Evolutionary conservation across 2,329 filamentous ascomycete genomes (phyloP), one percentile per base, ranked within the genome.

Genomic region (Colletotrichum chrysophilum): DNA sequence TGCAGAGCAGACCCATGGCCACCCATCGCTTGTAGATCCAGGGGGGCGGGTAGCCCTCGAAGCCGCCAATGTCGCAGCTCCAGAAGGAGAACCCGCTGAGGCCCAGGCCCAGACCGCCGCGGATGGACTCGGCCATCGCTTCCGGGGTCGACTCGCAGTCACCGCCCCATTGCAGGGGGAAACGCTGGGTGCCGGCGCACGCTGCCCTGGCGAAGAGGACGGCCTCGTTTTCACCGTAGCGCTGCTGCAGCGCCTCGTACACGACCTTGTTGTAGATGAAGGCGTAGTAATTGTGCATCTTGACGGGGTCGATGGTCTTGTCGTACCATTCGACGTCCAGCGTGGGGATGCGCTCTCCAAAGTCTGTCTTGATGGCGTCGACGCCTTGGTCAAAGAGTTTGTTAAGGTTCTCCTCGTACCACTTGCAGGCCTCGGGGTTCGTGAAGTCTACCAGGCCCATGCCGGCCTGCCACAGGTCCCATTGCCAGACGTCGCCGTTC

Each of bases 201-300:
- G 93, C 92, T 52, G 91, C 88, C 30, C 94, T 89, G 2, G 93
- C 93, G 80, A 94, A 95, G 14, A 90, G 84, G 2, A 95, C 88
- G 55, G 93, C 90, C 76, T 92, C 89, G 79, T 82, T 88, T 79
- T 78, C 84, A 77, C 85, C 89, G 78, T 85, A 87, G n/a, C 88
- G 85, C 72, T 86, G 85, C 80, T 92, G 89, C 14, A 95, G 87
- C 2, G 92, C 89, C 79, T 93, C 90, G 81, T 93, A 94, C 9
- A 94, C 93, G 71, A 91, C 83, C 78, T 92, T 90, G 87, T 95
- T 95, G 86, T 94, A 95, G 4, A 92, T 84, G 80, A 93, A 93
- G n/a, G 93, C 89, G 82, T 95, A 95, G 85, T 91, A 95, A 83
- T 95, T 95, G 85, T 95, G 94, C 93, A 95, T 95, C 79, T 90